Percentiles rank a stretch among this genome's conserved stretches.
These are phyloP conservation scores for Tolypocladium guangdongense DNA, from an alignment of 2,329 filamentous ascomycete genomes.

Conservation along the genomic window DNA sequence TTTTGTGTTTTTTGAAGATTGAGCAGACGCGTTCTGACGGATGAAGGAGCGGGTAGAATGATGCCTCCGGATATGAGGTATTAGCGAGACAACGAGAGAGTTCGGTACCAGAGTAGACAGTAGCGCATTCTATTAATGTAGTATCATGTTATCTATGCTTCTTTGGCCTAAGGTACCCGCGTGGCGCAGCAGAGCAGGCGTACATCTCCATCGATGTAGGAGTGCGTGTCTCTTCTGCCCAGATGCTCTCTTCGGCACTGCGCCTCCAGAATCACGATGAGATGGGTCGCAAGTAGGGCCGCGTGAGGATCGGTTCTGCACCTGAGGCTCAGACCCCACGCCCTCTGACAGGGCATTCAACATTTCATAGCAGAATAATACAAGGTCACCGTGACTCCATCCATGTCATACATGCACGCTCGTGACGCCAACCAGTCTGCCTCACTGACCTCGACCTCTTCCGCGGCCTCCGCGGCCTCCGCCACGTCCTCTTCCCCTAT, in stretches of 20 bases:
- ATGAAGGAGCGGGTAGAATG: background rate
- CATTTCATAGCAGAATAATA: background rate
- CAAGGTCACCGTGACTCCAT: background rate
- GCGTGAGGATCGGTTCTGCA: background rate
- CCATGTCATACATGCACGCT: background rate
- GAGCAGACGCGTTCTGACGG: background rate
- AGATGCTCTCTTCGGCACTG: background rate
- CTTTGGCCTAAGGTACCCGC: background rate
- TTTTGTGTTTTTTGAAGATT: background rate
- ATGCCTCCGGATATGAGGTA: background rate
- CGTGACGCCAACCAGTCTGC: background rate
- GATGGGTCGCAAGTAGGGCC: background rate
- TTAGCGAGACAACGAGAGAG: background rate
- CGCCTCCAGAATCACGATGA: background rate
- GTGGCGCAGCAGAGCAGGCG: background rate
- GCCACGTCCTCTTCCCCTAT: slow-evolving; percentile 29
- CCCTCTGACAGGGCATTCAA: background rate
- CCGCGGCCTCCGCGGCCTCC: slow-evolving; percentile 25
- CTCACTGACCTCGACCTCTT: slow-evolving; percentile 22
- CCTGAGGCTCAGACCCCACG: background rate
- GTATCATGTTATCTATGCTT: background rate
- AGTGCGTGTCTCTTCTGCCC: background rate
- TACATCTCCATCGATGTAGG: too few relatives aligned
- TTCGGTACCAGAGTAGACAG: background rate
- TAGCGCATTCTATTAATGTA: slow-evolving; percentile 2